Percentiles rank a stretch among this genome's conserved stretches.
These are phyloP conservation scores for Lolium multiflorum DNA, from an alignment of 176 grass and related monocot species.

Conservation along the genomic window DNA sequence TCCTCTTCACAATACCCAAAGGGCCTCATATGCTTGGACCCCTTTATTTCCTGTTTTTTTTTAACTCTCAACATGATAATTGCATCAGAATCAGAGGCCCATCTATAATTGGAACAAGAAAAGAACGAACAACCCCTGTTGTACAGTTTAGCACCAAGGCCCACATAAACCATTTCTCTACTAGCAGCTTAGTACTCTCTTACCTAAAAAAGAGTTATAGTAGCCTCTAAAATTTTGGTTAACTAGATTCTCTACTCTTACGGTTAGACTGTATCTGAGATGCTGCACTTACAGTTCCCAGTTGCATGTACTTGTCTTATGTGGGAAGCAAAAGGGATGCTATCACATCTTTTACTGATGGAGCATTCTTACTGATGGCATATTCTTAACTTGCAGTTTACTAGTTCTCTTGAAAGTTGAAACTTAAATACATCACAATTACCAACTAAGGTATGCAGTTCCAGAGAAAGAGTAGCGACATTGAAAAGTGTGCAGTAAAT, in stretches of 20 bases:
- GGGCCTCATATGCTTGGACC: neutral
- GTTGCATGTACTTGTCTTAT: neutral
- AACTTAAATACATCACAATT: neutral
- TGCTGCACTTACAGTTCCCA: neutral
- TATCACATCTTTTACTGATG: neutral
- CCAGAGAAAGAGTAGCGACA: neutral
- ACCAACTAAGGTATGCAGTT: neutral
- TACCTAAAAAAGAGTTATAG: too few relatives aligned
- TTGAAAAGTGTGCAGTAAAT: neutral
- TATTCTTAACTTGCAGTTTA: neutral
- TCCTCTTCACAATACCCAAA: neutral
- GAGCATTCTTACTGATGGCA: neutral
- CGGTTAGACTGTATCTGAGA: neutral
- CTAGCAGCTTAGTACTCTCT: neutral
- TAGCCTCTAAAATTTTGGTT: neutral
- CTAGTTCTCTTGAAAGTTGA: neutral
- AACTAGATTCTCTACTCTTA: neutral
- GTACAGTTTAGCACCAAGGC: neutral
- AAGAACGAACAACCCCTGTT: neutral
- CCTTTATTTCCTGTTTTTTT: neutral
- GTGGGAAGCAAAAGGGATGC: neutral
- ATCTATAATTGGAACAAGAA: neutral
- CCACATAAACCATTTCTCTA: neutral
- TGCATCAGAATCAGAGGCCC: neutral
- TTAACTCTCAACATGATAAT: neutral